Percentiles rank a stretch among this genome's conserved stretches.
Conservation (phyloP, 768 basidiomycete species). For the Vishniacozyma victoriae region DNA sequence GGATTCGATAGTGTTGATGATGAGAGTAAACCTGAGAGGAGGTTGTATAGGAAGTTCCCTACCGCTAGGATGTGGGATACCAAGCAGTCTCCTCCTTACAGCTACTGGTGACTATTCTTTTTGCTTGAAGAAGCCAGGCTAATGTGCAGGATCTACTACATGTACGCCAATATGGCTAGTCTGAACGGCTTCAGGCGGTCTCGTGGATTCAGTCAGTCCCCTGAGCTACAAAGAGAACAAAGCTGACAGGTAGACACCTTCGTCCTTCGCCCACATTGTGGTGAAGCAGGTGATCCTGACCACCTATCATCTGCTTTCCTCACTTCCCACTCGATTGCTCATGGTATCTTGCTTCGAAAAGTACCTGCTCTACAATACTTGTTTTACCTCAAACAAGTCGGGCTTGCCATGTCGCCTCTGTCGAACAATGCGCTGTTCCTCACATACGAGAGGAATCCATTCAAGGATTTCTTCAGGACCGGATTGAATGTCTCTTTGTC, state of each 20-base stretch:
- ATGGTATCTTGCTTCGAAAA: constrained; percentile 96
- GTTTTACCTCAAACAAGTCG: constrained; percentile 96
- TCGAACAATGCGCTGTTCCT: constrained; percentile 97
- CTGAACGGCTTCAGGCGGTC: constrained; percentile 84
- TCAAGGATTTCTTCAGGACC: constrained; percentile 93
- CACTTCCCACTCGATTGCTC: constrained; percentile 94
- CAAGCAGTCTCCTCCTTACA: constrained; percentile 83
- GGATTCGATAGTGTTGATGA: constrained; percentile 99
- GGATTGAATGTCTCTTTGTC: constrained; percentile 91
- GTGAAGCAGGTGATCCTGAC: constrained; percentile 97
- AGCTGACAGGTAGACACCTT: constrained; percentile 66
- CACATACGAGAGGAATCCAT: constrained; percentile 85
- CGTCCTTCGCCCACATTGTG: constrained; percentile 91
- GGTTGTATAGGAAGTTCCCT: constrained; percentile 90
- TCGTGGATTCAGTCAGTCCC: constrained; percentile 78
- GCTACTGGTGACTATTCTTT: constrained; percentile 68
- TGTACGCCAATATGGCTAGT: constrained; percentile 93
- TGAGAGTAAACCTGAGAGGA: constrained; percentile 85
- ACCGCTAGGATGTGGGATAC: constrained; percentile 86
- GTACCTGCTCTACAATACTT: constrained; percentile 88
- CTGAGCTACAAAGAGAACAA: neutral
- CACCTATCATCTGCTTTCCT: constrained; percentile 94
- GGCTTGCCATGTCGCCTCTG: constrained; percentile 95
- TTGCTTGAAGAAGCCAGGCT: neutral
- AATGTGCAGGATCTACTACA: constrained; percentile 75